These are phyloP conservation scores for Pulicaria dysenterica DNA, from an alignment of 129 eudicot species.

Conservation along the genomic window DNA sequence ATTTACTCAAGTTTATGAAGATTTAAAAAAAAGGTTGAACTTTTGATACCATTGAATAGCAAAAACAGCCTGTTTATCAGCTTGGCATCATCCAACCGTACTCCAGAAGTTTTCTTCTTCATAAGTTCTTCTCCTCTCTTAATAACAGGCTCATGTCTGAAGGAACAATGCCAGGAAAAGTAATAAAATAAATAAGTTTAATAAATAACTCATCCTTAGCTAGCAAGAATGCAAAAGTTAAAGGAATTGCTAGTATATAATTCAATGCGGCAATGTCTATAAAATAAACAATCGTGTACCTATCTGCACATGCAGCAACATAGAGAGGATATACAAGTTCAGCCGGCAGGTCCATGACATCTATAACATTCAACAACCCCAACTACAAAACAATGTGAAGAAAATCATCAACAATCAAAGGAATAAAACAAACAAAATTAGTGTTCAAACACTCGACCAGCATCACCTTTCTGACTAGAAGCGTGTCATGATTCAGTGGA, in stretches of 20 bases:
- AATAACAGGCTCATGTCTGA: constrained; percentile 83
- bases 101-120: constrained; percentile 85
- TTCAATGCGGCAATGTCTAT: constrained; percentile 9
- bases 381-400: constrained; percentile 43
- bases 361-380: constrained; percentile 75
- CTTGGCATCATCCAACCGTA: constrained; percentile 68
- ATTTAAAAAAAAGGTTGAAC: constrained; percentile 18
- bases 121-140: constrained; percentile 87
- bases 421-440: constrained; percentile 10
- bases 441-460: constrained; percentile 21
- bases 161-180: constrained; percentile 28
- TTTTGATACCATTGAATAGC: constrained; percentile 75
- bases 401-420: constrained; percentile 15
- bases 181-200: no score
- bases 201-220: constrained; percentile 16
- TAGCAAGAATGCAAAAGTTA: constrained; percentile 22
- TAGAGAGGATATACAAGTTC: constrained; percentile 84
- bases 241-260: constrained; percentile 6
- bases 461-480: constrained; percentile 66
- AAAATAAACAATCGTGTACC: constrained; percentile 43
- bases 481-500: constrained; percentile 51
- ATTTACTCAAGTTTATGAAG: constrained; percentile 22
- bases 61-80: constrained; percentile 70
- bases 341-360: constrained; percentile 67
- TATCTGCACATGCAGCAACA: constrained; percentile 83